phyloP scores from a whole-genome alignment of 306 rosid genomes.

The Vigna mungo region DNA sequence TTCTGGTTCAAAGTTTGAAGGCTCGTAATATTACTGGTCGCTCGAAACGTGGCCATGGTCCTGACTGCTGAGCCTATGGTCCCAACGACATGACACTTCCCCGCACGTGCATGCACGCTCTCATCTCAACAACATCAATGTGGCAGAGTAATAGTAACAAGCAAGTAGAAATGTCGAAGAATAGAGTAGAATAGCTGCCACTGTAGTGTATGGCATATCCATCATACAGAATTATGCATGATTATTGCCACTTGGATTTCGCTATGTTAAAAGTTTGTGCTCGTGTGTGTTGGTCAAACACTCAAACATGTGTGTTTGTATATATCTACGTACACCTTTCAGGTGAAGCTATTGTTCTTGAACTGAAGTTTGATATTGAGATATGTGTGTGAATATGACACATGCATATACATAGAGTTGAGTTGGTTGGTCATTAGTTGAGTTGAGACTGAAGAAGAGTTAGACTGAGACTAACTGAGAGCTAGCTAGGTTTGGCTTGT shows the following conservation, averaged over 20 bases:
- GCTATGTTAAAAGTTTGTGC: not conserved
- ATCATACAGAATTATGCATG: not conserved
- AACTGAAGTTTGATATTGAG: not conserved
- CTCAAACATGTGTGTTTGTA: not conserved
- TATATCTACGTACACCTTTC: constrained; percentile 31
- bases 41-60: constrained; percentile 45
- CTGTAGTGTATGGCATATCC: not conserved
- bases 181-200: not conserved
- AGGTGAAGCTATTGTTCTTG: constrained; percentile 19
- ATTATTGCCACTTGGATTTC: not conserved
- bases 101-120: constrained; percentile 48
- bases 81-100: constrained; percentile 14
- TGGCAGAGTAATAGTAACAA: not conserved
- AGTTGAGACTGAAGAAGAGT: not conserved
- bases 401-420: not conserved
- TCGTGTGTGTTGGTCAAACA: not conserved
- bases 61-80: constrained; percentile 14
- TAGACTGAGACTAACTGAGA: not conserved
- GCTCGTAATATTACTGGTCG: not conserved
- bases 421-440: constrained; percentile 28
- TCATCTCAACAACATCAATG: not conserved
- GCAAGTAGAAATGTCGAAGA: not conserved
- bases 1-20: constrained; percentile 25
- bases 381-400: constrained; percentile 17
- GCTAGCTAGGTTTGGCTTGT: not conserved